Conservation (phyloP, 441 rosid genomes). For the Erodium texanum region DNA sequence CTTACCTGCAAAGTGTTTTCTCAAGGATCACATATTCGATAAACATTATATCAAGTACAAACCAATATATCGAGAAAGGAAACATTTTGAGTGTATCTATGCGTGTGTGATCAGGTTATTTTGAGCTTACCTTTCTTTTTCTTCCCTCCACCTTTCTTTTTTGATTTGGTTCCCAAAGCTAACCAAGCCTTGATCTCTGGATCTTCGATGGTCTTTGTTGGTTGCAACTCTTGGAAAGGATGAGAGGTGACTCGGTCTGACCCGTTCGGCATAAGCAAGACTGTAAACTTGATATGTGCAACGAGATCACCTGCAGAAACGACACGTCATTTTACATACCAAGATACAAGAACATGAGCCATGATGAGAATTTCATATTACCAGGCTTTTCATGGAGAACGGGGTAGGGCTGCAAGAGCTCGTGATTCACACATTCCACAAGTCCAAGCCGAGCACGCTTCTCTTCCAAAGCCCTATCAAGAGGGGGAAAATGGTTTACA, state of each 20-base stretch:
- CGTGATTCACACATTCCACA: conserved; percentile 88
- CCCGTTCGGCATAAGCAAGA: conserved; percentile 88
- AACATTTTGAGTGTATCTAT: too few species aligned
- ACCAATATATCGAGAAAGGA: too few species aligned
- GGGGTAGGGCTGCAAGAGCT: conserved; percentile 83
- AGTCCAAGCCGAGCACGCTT: conserved; percentile 85
- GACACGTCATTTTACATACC: neutral
- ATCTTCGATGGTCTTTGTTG: conserved; percentile 65
- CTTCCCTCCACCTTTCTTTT: conserved; percentile 95
- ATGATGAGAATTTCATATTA: conserved; percentile 14
- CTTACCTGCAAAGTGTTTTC: conserved; percentile 42
- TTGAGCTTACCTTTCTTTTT: conserved; percentile 75
- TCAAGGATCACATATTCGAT: too few species aligned
- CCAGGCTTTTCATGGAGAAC: conserved; percentile 95
- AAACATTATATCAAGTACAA: too few species aligned
- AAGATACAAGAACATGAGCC: neutral
- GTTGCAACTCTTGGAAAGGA: conserved; percentile 60
- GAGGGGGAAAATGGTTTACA: neutral
- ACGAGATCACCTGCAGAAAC: conserved; percentile 55
- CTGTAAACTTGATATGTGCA: conserved; percentile 87
- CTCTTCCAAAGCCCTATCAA: conserved; percentile 72
- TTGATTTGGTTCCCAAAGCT: conserved; percentile 75
- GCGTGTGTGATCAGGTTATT: too few species aligned
- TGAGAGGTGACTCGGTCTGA: conserved; percentile 82
- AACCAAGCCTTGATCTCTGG: conserved; percentile 94